phyloP scores from a whole-genome alignment of 306 rosid species.

The Castanopsis chinensis region DNA sequence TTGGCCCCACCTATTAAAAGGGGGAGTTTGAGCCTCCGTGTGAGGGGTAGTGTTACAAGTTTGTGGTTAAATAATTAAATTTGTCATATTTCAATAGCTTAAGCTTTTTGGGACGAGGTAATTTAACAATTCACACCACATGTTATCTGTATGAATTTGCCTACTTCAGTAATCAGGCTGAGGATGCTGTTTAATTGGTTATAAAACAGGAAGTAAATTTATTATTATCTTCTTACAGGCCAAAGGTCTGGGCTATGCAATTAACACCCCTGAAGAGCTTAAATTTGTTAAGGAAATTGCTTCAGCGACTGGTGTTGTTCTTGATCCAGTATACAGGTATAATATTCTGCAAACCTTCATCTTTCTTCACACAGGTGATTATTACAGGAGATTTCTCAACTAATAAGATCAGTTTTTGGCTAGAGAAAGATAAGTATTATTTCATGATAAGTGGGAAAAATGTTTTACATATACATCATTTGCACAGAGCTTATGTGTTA shows the following conservation, averaged over 20 bases:
- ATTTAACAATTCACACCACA: not conserved
- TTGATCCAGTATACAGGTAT: conserved; percentile 95
- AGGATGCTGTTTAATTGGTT: conserved; percentile 15
- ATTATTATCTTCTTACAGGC: conserved; percentile 49
- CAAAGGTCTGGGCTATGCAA: conserved; percentile 91
- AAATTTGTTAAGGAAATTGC: conserved; percentile 71
- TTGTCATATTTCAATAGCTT: too few relatives aligned
- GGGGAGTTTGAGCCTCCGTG: too few relatives aligned
- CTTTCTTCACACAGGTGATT: not conserved
- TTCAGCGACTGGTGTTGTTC: conserved; percentile 76
- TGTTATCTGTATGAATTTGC: not conserved
- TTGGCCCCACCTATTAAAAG: too few relatives aligned
- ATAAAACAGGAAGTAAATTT: conserved; percentile 18
- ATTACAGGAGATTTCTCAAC: not conserved
- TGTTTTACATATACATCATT: not conserved
- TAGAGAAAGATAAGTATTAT: not conserved
- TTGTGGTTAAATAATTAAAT: too few relatives aligned
- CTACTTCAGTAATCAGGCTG: conserved; percentile 5
- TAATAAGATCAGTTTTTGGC: not conserved
- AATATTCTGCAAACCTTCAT: not conserved
- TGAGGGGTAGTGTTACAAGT: too few relatives aligned
- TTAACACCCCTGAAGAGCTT: conserved; percentile 83
- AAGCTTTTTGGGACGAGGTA: too few relatives aligned
- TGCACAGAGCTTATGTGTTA: not conserved
- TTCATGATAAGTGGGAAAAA: not conserved